These are phyloP conservation scores for Cokeromyces recurvatus DNA, from an alignment of 371 early-diverging fungal species.

Conservation along the genomic window DNA sequence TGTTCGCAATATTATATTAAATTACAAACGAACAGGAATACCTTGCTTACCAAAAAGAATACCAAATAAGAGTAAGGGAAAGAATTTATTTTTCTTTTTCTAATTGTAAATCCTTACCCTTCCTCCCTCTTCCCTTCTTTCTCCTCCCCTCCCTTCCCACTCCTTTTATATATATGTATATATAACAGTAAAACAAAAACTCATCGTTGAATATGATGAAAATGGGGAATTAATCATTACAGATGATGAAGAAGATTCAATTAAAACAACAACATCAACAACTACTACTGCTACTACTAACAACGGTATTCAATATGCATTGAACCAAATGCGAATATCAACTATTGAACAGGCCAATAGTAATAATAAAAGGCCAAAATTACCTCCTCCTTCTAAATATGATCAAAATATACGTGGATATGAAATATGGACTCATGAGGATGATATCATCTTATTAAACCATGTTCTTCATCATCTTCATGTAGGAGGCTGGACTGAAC, in stretches of 20 bases:
- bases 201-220: slow-evolving; percentile 47
- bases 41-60: slow-evolving; percentile 36
- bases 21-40: slow-evolving; percentile 35
- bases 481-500: slow-evolving; percentile 21
- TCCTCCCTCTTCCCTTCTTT: no score
- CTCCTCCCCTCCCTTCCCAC: no score
- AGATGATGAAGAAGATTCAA: slow-evolving; percentile 20
- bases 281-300: slow-evolving; percentile 5
- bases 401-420: slow-evolving; percentile 40
- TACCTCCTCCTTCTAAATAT: slow-evolving; percentile 26
- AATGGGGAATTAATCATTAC: slow-evolving; percentile 34
- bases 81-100: no score
- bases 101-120: no score
- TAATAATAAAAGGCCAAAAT: not conserved
- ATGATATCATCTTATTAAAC: slow-evolving; percentile 20
- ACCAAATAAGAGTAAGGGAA: slow-evolving; percentile 26
- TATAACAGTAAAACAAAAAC: slow-evolving; percentile 30
- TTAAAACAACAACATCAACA: not conserved
- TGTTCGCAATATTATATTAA: slow-evolving; percentile 40
- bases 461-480: slow-evolving; percentile 18
- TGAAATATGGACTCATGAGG: slow-evolving; percentile 29
- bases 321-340: slow-evolving; percentile 15
- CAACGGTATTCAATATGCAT: slow-evolving; percentile 12
- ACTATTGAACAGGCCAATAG: not conserved
- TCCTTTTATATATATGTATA: no score